These are phyloP conservation scores for Sextonia rubra DNA, from an alignment of 164 flowering plant genomes.

Conservation along the genomic window DNA sequence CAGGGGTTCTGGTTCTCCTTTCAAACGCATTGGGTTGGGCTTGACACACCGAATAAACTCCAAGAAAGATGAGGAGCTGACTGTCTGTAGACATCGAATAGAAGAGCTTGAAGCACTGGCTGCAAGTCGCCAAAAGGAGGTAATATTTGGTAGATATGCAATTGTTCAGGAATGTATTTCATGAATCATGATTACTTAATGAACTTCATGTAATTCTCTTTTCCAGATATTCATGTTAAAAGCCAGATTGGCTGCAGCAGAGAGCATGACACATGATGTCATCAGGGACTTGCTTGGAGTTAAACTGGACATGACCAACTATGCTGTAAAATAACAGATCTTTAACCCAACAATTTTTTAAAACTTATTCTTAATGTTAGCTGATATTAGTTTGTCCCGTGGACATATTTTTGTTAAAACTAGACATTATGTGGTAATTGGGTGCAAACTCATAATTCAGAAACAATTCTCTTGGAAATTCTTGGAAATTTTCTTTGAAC, in stretches of 20 bases:
- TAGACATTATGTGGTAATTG: too few species aligned
- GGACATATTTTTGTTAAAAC: too few species aligned
- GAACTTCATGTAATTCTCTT: neutral
- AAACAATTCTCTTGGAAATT: too few species aligned
- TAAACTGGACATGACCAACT: constrained; percentile 81
- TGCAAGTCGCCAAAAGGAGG: constrained; percentile 87
- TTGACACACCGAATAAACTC: constrained; percentile 78
- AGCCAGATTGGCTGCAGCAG: constrained; percentile 82
- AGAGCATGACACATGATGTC: constrained; percentile 99
- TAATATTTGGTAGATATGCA: constrained; percentile 10
- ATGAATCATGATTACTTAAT: neutral
- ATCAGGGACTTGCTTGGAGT: constrained; percentile 86
- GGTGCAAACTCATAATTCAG: too few species aligned
- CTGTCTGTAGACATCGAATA: constrained; percentile 60
- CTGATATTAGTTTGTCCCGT: too few species aligned
- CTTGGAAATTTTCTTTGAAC: neutral
- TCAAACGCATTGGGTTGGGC: constrained; percentile 97
- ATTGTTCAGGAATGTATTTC: neutral
- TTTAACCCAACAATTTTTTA: neutral
- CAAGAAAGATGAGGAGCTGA: constrained; percentile 90
- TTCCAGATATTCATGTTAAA: constrained; percentile 84
- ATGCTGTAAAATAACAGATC: constrained; percentile 50
- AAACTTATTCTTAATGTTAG: too few species aligned
- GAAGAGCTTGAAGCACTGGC: constrained; percentile 88
- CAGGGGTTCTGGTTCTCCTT: constrained; percentile 95